These are phyloP conservation scores for Colletotrichum phormii DNA, from an alignment of 2,329 filamentous ascomycete genomes.

Conservation along the genomic window DNA sequence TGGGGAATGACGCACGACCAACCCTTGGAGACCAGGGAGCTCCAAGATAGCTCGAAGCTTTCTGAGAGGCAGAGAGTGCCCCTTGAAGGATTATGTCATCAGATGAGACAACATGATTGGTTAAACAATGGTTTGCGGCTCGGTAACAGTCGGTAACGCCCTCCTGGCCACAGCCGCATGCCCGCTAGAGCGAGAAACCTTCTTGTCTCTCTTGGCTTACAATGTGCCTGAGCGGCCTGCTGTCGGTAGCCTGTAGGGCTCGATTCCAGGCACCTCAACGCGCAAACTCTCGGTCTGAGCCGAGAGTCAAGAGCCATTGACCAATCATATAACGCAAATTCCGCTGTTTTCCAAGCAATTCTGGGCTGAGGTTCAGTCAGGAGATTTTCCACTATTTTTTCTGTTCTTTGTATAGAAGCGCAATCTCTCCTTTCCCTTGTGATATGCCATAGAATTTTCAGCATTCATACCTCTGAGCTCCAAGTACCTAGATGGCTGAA, in stretches of 20 bases:
- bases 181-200: slow-evolving; percentile 20
- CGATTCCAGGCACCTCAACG: background rate
- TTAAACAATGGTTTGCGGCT: background rate
- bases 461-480: background rate
- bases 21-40: slow-evolving; percentile 13
- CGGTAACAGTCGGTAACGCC: slow-evolving; percentile 33
- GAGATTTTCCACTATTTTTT: slow-evolving; percentile 6
- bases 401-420: background rate
- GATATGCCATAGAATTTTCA: background rate
- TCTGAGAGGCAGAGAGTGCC: background rate
- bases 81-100: background rate
- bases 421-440: background rate
- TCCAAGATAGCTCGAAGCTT: slow-evolving; percentile 7
- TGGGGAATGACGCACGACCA: slow-evolving; percentile 34
- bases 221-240: background rate
- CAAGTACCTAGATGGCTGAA: background rate
- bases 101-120: slow-evolving; percentile 5
- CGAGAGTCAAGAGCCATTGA: background rate
- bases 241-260: background rate
- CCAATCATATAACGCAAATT: background rate
- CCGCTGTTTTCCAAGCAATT: slow-evolving; percentile 16
- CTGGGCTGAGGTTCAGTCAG: slow-evolving; percentile 6
- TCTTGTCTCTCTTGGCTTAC: background rate
- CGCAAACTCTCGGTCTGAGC: background rate
- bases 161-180: slow-evolving; percentile 18